A percentile compares a stretch with the other conserved stretches of the same genome.
These are phyloP conservation scores for Daldinia concentrica DNA, from an alignment of 495 filamentous ascomycete genomes.

Conservation along the genomic window DNA sequence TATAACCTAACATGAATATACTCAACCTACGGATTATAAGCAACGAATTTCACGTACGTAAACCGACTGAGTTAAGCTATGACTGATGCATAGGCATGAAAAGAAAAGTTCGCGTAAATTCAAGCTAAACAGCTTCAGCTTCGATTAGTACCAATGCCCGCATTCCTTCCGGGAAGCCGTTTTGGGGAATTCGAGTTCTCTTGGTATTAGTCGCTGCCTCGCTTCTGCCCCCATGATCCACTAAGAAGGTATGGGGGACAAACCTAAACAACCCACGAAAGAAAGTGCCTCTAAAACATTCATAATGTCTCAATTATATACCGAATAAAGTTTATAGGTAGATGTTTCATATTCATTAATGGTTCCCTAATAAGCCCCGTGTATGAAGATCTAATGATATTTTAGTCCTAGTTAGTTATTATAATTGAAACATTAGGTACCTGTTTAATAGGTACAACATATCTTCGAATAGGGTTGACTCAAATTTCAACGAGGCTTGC, in stretches of 20 bases:
- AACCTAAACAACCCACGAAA: no score
- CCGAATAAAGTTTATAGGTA: no score
- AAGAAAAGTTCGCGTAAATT: no score
- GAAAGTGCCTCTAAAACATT: no score
- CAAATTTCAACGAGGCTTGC: conserved; percentile 5
- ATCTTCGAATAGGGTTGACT: conserved; percentile 10
- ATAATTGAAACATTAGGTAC: conserved; percentile 8
- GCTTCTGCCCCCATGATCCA: background rate
- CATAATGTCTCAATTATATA: no score
- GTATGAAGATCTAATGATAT: background rate
- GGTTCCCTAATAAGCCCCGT: background rate
- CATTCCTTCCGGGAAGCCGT: conserved; percentile 4
- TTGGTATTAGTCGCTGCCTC: background rate
- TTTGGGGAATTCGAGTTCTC: background rate
- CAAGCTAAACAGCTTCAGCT: conserved; percentile 5
- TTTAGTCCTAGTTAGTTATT: conserved; percentile 3
- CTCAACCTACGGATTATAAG: background rate
- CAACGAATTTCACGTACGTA: background rate
- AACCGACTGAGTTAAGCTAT: background rate
- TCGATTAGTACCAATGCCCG: background rate
- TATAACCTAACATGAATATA: conserved; percentile 2
- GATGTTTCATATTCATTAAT: no score
- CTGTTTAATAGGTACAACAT: conserved; percentile 10
- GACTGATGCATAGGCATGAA: background rate
- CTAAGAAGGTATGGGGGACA: no score